Evolutionary conservation across 306 rosid genomes (phyloP), one percentile per base, ranked within the genome.

Genomic region (Myrica gale): DNA sequence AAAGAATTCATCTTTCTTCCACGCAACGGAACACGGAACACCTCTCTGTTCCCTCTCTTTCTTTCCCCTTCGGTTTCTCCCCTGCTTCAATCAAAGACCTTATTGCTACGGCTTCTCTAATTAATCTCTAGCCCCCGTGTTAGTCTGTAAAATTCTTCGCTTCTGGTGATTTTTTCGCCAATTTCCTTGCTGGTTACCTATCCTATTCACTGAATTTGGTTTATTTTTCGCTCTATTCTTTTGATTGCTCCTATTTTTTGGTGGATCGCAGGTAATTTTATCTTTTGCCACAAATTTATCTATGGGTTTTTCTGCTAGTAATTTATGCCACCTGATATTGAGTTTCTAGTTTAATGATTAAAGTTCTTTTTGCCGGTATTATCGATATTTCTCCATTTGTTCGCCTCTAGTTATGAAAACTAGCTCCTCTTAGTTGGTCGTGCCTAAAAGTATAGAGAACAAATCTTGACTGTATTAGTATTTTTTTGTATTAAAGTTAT

Each of bases 261-360:
- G 74, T 83, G 68, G 80, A 72, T 78, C 62, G 76, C 82, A 87
- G 90, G 96, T 91, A 67, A 73, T 69, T 80, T 76, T 20, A 48
- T 77, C 68, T 48, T 54, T 58, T 75, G 13, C 75, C 69, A 58
- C 45, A 21, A 70, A 55, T 65, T 41, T 13, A 37, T 60, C 16
- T 68, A 0, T 51, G 76, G 52, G 12, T 73, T 68, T 60, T 26
- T 55, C 21, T 47, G 0, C 70, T 8, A 44, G 15, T 23, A 37
- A 3, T 9, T 17, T 20, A 16, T 39, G 47, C 46, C 13, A 8
- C 39, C 76, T 56, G 21, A 63, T 39, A 54, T 45, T 78, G 61
- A 66, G 47, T 17, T 43, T 32, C 58, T 39, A 37, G 10, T 72
- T 81, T 63, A 60, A 37, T 23, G 15, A 19, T 12, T 41, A 6